phyloP scores from a whole-genome alignment of 371 early-diverging fungal genomes.

The Apophysomyces variabilis region DNA sequence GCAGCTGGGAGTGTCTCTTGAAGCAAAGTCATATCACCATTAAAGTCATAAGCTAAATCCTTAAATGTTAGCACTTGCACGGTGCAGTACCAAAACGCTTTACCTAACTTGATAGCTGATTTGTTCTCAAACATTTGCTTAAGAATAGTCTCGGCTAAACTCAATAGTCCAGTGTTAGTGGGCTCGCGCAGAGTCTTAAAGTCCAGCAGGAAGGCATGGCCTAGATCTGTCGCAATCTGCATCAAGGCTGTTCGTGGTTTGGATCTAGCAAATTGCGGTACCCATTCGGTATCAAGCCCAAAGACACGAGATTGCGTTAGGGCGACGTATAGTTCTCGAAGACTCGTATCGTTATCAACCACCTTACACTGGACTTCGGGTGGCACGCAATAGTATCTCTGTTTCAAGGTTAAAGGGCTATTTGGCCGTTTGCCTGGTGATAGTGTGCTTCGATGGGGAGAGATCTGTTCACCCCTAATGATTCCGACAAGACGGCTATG shows the following conservation, averaged over 20 bases:
- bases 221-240: constrained; percentile 47
- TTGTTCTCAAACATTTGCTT: constrained; percentile 33
- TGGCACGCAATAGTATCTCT: constrained; percentile 31
- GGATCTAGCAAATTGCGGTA: constrained; percentile 41
- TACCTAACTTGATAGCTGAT: constrained; percentile 40
- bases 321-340: constrained; percentile 31
- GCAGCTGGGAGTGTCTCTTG: constrained; percentile 39
- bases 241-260: constrained; percentile 40
- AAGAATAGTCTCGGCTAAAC: constrained; percentile 29
- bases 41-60: constrained; percentile 45
- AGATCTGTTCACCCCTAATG: constrained; percentile 44
- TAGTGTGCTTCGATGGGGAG: constrained; percentile 27
- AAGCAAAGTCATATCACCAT: constrained; percentile 43
- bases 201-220: constrained; percentile 44
- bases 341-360: constrained; percentile 32
- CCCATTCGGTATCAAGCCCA: constrained; percentile 56
- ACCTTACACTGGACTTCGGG: constrained; percentile 24
- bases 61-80: background rate
- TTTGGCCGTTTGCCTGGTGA: constrained; percentile 21
- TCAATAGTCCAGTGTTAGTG: constrained; percentile 20
- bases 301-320: constrained; percentile 26
- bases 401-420: background rate
- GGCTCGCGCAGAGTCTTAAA: constrained; percentile 34
- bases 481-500: constrained; percentile 34
- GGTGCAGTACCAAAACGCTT: background rate